Percentiles rank a stretch among this genome's conserved stretches.
phyloP scores from a whole-genome alignment of 306 rosid genomes.

The Medicago ruthenica region DNA sequence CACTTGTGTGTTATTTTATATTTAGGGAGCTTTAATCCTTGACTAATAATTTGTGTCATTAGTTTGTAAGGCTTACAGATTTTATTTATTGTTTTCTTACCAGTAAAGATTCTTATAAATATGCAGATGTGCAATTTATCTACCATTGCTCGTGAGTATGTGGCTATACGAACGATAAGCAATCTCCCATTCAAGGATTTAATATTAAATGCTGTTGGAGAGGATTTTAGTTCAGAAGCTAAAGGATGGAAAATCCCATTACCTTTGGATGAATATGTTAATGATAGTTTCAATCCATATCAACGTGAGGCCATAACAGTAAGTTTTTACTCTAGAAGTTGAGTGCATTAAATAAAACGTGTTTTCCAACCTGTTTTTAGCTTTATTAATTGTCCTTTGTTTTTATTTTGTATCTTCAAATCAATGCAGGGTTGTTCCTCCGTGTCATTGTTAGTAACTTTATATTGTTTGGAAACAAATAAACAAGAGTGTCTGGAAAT shows the following conservation, averaged over 20 bases:
- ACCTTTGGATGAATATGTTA: conserved; percentile 69
- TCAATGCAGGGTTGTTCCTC: neutral
- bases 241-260: conserved; percentile 82
- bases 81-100: conserved; percentile 19
- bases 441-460: conserved; percentile 2
- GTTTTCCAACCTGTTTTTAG: conserved; percentile 19
- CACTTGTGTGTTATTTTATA: neutral
- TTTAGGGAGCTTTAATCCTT: conserved; percentile 11
- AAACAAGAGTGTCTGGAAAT: conserved; percentile 1
- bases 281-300: conserved; percentile 72
- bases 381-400: neutral
- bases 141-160: conserved; percentile 84
- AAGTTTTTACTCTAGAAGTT: conserved; percentile 40
- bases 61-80: neutral
- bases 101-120: conserved; percentile 32
- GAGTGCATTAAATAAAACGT: conserved; percentile 7
- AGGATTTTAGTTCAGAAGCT: conserved; percentile 50
- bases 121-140: conserved; percentile 92
- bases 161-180: conserved; percentile 68
- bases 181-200: conserved; percentile 83
- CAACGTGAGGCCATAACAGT: conserved; percentile 87
- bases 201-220: conserved; percentile 67
- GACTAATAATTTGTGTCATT: conserved; percentile 9
- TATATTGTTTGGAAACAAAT: conserved; percentile 29
- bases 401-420: neutral